phyloP scores from a whole-genome alignment of 352 stramenopile species.

The Phytophthora nicotianae region DNA sequence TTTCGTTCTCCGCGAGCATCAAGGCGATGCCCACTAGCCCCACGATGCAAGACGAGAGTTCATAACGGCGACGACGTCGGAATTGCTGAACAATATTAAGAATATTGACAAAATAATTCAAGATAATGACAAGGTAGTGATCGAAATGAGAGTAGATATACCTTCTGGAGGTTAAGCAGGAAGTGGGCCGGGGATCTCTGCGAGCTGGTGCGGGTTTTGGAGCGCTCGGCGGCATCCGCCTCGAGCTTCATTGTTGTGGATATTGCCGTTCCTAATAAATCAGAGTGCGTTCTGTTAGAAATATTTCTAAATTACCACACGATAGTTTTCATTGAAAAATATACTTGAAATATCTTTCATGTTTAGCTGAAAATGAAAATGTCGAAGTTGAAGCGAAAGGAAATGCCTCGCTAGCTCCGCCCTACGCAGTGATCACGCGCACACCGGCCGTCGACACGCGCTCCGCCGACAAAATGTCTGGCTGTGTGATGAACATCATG shows the following conservation, averaged over 20 bases:
- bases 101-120: neutral
- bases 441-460: conserved; percentile 72
- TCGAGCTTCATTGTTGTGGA: conserved; percentile 20
- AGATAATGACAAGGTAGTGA: no score
- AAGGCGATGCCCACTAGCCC: conserved; percentile 56
- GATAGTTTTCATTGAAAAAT: no score
- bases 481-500: conserved; percentile 92
- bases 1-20: conserved; percentile 78
- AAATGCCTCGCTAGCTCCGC: neutral
- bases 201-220: neutral
- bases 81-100: conserved; percentile 47
- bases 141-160: neutral
- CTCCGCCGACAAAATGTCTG: conserved; percentile 56
- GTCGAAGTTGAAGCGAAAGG: neutral
- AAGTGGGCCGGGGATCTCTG: conserved; percentile 14
- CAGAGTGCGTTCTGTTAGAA: neutral
- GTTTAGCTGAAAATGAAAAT: no score
- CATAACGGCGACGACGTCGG: conserved; percentile 44
- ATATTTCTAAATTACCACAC: conserved; percentile 21
- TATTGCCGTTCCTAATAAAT: neutral
- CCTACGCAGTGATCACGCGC: conserved; percentile 44
- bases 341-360: no score
- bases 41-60: conserved; percentile 53
- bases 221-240: neutral
- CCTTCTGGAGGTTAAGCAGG: conserved; percentile 26